Conservation (phyloP, 2,329 filamentous ascomycete genomes). For the Venturia aucupariae region DNA sequence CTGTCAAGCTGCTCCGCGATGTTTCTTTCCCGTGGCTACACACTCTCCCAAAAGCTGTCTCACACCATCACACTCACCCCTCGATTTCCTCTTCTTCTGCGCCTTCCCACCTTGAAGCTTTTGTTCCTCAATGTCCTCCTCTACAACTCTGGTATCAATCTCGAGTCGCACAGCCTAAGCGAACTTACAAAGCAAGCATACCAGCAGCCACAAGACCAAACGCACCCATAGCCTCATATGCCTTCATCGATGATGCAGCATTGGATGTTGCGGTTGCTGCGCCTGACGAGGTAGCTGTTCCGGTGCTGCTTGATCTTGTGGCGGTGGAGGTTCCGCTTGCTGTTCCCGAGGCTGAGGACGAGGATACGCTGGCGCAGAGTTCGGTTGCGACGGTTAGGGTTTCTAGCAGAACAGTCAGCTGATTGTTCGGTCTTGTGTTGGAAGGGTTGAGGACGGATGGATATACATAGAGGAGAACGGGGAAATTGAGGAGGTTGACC, state of each 20-base stretch:
- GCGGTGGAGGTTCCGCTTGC: background rate
- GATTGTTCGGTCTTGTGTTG: background rate
- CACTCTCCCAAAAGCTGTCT: background rate
- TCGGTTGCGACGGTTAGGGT: slow-evolving; percentile 16
- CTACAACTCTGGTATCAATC: background rate
- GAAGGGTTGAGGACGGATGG: slow-evolving; percentile 4
- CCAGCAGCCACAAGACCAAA: slow-evolving; percentile 3
- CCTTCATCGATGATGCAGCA: background rate
- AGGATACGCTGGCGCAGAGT: slow-evolving; percentile 21
- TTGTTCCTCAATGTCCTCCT: background rate
- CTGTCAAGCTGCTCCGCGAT: background rate
- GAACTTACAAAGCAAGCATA: slow-evolving; percentile 11
- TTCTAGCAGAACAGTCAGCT: slow-evolving; percentile 15
- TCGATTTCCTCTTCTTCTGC: background rate
- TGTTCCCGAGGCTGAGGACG: background rate
- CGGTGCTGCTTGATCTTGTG: background rate
- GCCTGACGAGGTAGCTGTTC: background rate
- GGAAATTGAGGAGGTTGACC: too few species aligned
- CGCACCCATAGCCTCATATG: background rate
- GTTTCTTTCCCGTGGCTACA: background rate
- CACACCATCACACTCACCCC: background rate
- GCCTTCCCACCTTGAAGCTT: background rate
- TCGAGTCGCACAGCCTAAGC: background rate
- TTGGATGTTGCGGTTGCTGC: slow-evolving; percentile 2
- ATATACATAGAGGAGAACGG: background rate